Evolutionary conservation across 106 monocot genomes (phyloP), one percentile per base, ranked within the genome.

Genomic region (Amphibolis antarctica): DNA sequence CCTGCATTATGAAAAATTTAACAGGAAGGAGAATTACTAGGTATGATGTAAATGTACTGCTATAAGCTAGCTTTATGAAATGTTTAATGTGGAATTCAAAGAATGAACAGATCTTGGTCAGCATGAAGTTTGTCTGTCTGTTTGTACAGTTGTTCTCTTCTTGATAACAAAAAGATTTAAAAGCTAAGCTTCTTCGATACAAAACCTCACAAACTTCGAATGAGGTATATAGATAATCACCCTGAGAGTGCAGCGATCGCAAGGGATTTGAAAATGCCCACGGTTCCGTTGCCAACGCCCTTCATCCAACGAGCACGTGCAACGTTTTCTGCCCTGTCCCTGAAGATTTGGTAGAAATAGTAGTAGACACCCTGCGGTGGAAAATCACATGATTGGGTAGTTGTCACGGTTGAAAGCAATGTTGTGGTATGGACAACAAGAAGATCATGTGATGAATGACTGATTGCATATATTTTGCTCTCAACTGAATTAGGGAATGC

Each of bases 331-430:
- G 98, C 98, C 55, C 75, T 82, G 70, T 69, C 77, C 79, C 90
- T 82, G 69, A 98, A 98, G 67, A 91, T 79, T 70, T 98, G 90
- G 75, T 98, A 98, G 75, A 98, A 85, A 69, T 91, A 98, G 43
- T 98, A 91, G 73, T 98, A 98, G 42, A 98, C 87, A 60, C 98
- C 98, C 90, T 90, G 75, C 55, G 48, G 60, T 59, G 79, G 23
- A 67, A 76, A 71, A 53, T 54, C 23, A 1, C 46, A 51, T 50
- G 36, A 4, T 7, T 4, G 36, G 2, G 36, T 36, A 36, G 7
- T n/a, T n/a, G n/a, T n/a, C n/a, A n/a, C n/a, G n/a, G n/a, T n/a
- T n/a, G n/a, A n/a, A n/a, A n/a, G n/a, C n/a, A n/a, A n/a, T n/a
- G n/a, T n/a, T n/a, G n/a, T n/a, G n/a, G n/a, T n/a, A n/a, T n/a